These are phyloP conservation scores for Suhomyces panamericanus DNA, from an alignment of 1,139 yeast species.

Conservation along the genomic window DNA sequence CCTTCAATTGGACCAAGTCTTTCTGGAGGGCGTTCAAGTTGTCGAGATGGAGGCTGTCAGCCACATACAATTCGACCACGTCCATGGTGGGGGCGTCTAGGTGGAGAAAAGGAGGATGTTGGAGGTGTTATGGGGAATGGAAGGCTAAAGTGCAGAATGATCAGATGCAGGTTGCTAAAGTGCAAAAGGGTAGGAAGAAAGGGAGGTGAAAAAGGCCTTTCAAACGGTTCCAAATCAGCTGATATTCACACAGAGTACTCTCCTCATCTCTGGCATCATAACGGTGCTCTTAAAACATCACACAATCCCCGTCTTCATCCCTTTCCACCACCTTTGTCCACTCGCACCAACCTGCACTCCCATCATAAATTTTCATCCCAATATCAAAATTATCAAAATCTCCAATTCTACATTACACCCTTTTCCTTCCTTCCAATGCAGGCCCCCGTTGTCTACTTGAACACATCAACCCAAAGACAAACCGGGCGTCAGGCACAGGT, in stretches of 20 bases:
- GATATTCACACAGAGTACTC: background rate
- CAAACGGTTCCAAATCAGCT: background rate
- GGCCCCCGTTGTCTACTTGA: conserved; percentile 53
- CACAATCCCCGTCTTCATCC: too few species aligned
- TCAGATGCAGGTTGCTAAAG: background rate
- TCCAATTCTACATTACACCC: too few species aligned
- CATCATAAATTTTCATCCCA: conserved; percentile 9
- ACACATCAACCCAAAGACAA: conserved; percentile 90
- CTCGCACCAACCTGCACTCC: conserved; percentile 3
- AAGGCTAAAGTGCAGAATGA: background rate
- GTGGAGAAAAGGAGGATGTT: background rate
- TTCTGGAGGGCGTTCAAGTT: conserved; percentile 23
- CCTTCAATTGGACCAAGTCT: conserved; percentile 12
- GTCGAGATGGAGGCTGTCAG: conserved; percentile 26
- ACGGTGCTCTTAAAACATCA: too few species aligned
- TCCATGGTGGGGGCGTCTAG: background rate
- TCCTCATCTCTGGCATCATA: background rate
- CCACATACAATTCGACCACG: conserved; percentile 30
- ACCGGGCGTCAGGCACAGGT: conserved; percentile 97
- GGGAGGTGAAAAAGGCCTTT: background rate
- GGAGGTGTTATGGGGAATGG: background rate
- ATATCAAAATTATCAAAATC: too few species aligned
- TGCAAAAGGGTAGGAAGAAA: background rate
- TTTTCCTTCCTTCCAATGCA: conserved; percentile 33
- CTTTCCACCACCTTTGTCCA: too few species aligned